Conservation (phyloP, 2,329 filamentous ascomycete species). For the Podosphaera aphanis region DNA sequence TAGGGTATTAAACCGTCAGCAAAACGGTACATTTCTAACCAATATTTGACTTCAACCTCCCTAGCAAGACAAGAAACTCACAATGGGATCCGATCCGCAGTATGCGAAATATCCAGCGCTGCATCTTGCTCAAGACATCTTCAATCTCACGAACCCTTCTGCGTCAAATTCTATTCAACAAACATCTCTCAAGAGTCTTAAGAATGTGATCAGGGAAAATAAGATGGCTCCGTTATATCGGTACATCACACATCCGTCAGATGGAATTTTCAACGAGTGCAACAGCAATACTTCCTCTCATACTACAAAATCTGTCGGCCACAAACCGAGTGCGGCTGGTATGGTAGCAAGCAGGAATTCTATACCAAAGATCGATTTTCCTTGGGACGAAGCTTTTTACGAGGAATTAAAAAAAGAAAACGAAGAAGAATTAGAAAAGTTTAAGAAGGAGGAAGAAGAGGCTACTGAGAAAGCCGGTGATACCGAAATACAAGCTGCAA, state of each 20-base stretch:
- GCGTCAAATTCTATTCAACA: slow-evolving; percentile 43
- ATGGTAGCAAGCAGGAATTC: slow-evolving; percentile 52
- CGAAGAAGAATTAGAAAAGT: slow-evolving; percentile 49
- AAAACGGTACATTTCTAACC: too few species aligned
- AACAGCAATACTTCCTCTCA: slow-evolving; percentile 22
- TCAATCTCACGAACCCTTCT: slow-evolving; percentile 63
- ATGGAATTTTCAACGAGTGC: slow-evolving; percentile 29
- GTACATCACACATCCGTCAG: slow-evolving; percentile 58
- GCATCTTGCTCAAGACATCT: slow-evolving; percentile 63
- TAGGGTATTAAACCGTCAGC: too few species aligned
- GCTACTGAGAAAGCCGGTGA: slow-evolving; percentile 90
- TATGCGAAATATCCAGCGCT: slow-evolving; percentile 70
- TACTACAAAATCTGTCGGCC: slow-evolving; percentile 30
- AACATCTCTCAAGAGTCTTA: slow-evolving; percentile 45
- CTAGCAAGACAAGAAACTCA: slow-evolving; percentile 2
- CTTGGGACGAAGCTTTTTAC: slow-evolving; percentile 84
- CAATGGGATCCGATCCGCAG: slow-evolving; percentile 59
- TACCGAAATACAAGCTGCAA: slow-evolving; percentile 77
- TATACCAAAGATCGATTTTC: slow-evolving; percentile 40
- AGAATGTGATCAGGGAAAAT: slow-evolving; percentile 62
- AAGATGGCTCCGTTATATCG: slow-evolving; percentile 78
- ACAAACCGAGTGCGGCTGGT: slow-evolving; percentile 47
- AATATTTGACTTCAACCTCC: too few species aligned
- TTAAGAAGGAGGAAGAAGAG: slow-evolving; percentile 77
- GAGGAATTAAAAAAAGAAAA: slow-evolving; percentile 54